Evolutionary conservation across 176 grass and related monocot species (phyloP).

Genomic region (Juncus inflexus): DNA sequence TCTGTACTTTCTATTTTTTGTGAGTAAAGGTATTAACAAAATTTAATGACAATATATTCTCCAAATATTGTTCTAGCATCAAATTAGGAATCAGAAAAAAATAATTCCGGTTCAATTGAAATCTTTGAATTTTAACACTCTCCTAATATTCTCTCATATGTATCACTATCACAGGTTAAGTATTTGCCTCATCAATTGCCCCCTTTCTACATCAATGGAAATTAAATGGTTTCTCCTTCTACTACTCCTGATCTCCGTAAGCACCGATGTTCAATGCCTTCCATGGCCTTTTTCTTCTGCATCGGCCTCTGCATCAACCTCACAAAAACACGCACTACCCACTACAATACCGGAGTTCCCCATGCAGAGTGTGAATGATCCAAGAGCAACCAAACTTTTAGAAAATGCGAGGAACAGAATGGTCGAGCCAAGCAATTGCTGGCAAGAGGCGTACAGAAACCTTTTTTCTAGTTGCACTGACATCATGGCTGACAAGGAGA

Average conservation of each 20-base stretch:
- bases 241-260: slow-evolving; percentile 21
- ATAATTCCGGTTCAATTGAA: not conserved
- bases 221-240: not conserved
- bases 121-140: slow-evolving; percentile 4
- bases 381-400: slow-evolving; percentile 47
- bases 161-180: slow-evolving; percentile 3
- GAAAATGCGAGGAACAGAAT: slow-evolving; percentile 68
- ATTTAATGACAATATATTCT: too few relatives aligned
- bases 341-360: slow-evolving; percentile 43
- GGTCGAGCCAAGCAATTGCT: slow-evolving; percentile 49
- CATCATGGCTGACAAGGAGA: slow-evolving; percentile 83
- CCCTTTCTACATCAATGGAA: slow-evolving; percentile 6
- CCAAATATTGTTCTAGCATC: too few relatives aligned
- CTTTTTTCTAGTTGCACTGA: slow-evolving; percentile 67
- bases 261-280: slow-evolving; percentile 13
- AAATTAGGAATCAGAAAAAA: too few relatives aligned
- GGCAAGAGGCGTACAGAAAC: slow-evolving; percentile 68
- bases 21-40: not conserved
- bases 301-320: not conserved
- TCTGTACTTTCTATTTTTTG: too few relatives aligned
- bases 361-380: slow-evolving; percentile 33
- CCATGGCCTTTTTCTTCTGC: slow-evolving; percentile 28
- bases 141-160: not conserved
- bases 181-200: not conserved
- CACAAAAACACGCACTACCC: slow-evolving; percentile 24